Base-by-base conservation (phyloP, 129 eudicot genomes). In the Flaveria robusta region DNA sequence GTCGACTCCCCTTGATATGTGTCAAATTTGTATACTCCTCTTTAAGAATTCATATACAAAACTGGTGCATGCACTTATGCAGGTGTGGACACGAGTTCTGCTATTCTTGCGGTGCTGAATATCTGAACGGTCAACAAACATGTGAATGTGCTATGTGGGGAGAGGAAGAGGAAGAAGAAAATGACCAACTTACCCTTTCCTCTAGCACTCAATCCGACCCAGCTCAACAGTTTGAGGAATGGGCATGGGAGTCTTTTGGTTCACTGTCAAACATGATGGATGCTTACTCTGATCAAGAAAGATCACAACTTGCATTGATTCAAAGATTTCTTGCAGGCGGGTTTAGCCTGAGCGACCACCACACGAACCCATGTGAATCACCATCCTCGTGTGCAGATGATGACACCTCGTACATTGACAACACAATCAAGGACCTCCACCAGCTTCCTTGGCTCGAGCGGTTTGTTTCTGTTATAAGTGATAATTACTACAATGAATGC, bases 391-490 rank as follows among this genome's bases (percentile, higher is more conserved):
- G 69, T 70, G 50, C 63, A 19, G 82, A 78, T 56, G 76, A 68
- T 26, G 79, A 76, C 13, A 74, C 86, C 54, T 83, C 88, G 5
- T 88, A 90, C 43, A 76, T 72, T 37, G 96, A 88, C 74, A 80
- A 55, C 71, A 75, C 97, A 68, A 94, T 94, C 90, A 94, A 94
- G 77, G 98, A 94, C 73, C 96, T 94, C 68, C 90, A 85, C 63
- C 98, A 94, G 83, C 92, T 94, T 47, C 98, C 98, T 26, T 94
- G 98, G 97, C 97, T 94, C 9, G 97, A 94, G 64, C 83, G 97
- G 76, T 94, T 94, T 55, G 96, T 94, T 37, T 94, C 97, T 1
- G 97, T 94, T 16, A 94, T 94, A 45, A 91, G 93, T 34, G 98
- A 94, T 71, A 76, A 84, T 70, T 93, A 91, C 81, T 89, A 88